phyloP scores from a whole-genome alignment of 148 eudicot species.

The Polygonum aviculare region DNA sequence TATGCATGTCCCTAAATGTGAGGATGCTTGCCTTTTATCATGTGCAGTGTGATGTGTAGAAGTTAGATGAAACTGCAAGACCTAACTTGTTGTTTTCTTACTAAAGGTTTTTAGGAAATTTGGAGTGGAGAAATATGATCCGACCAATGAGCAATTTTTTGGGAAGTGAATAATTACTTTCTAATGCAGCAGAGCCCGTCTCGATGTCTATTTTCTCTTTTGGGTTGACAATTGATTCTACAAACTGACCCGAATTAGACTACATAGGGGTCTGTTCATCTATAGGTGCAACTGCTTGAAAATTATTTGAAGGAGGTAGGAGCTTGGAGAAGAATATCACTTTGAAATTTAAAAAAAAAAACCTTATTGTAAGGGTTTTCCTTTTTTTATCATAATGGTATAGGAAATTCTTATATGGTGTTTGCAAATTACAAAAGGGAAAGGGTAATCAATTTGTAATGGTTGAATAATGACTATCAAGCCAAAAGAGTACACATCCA shows the following conservation, averaged over 20 bases:
- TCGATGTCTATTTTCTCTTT: conserved; percentile 79
- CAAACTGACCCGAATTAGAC: conserved; percentile 20
- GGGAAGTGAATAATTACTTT: conserved; percentile 50
- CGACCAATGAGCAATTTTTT: conserved; percentile 78
- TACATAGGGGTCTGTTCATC: conserved; percentile 29
- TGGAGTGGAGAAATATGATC: conserved; percentile 76
- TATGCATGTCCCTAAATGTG: background rate
- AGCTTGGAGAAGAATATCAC: conserved; percentile 55
- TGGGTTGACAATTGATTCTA: conserved; percentile 28
- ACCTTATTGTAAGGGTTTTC: conserved; percentile 76
- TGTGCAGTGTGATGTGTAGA: background rate
- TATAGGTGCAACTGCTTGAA: conserved; percentile 47
- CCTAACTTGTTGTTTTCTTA: background rate
- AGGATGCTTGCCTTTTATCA: background rate
- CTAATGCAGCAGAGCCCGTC: conserved; percentile 38
- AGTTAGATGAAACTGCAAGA: background rate
- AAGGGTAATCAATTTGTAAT: background rate
- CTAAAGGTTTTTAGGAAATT: conserved; percentile 65
- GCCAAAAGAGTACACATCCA: background rate
- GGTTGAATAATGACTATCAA: background rate
- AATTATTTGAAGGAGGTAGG: conserved; percentile 51
- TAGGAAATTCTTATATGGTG: conserved; percentile 89
- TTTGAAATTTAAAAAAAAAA: conserved; percentile 33
- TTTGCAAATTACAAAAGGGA: conserved; percentile 33
- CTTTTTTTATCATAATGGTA: conserved; percentile 76